Conservation (phyloP, 2,329 filamentous ascomycete genomes). For the Stenocarpella maydis region DNA sequence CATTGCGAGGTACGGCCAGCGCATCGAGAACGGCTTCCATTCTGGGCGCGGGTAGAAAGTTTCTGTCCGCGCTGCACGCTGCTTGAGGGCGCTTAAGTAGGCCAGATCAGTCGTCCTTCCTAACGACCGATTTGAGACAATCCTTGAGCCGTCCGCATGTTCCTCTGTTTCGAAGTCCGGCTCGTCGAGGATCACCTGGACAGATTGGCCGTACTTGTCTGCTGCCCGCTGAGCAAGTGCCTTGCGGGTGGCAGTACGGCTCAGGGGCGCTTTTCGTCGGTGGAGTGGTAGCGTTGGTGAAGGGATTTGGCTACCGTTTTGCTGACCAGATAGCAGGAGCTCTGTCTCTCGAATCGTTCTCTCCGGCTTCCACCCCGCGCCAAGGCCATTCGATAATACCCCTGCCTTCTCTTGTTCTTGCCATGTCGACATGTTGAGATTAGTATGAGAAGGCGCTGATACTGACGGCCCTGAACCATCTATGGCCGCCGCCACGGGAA, state of each 20-base stretch:
- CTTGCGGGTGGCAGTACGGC: slow-evolving; percentile 52
- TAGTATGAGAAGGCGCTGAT: not conserved
- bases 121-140: slow-evolving; percentile 62
- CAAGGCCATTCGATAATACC: slow-evolving; percentile 65
- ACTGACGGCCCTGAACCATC: slow-evolving; percentile 33
- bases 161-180: slow-evolving; percentile 36
- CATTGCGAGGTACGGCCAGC: slow-evolving; percentile 64
- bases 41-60: slow-evolving; percentile 70
- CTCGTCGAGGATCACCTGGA: slow-evolving; percentile 64
- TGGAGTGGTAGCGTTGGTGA: slow-evolving; percentile 51
- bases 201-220: slow-evolving; percentile 65
- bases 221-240: slow-evolving; percentile 65
- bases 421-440: slow-evolving; percentile 12
- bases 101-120: slow-evolving; percentile 46
- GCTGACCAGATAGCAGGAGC: slow-evolving; percentile 52
- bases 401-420: slow-evolving; percentile 64
- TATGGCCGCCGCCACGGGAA: slow-evolving; percentile 52
- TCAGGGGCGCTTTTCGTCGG: slow-evolving; percentile 41
- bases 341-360: slow-evolving; percentile 57
- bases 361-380: slow-evolving; percentile 58
- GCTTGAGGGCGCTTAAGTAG: slow-evolving; percentile 37
- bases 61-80: slow-evolving; percentile 51
- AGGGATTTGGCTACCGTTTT: slow-evolving; percentile 41
- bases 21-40: slow-evolving; percentile 73
- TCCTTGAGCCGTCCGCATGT: slow-evolving; percentile 42